phyloP scores from a whole-genome alignment of 768 basidiomycete species.

The Leccinum pellstonianum region DNA sequence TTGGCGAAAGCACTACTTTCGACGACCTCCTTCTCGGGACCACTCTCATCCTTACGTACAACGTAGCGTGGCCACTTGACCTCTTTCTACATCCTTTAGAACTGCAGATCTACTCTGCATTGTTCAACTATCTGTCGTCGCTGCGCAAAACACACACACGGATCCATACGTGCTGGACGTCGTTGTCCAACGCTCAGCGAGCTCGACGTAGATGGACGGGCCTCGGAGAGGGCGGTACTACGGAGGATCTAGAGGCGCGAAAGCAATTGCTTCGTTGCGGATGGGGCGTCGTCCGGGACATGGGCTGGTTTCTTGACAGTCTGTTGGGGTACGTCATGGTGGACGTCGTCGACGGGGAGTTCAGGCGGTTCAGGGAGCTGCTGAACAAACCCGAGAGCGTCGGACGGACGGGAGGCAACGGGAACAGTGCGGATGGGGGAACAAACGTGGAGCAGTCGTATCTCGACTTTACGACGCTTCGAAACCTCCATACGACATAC shows the following conservation, averaged over 20 bases:
- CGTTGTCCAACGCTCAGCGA: conserved; percentile 82
- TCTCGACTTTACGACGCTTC: conserved; percentile 85
- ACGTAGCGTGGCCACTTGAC: conserved; percentile 83
- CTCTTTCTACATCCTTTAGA: conserved; percentile 81
- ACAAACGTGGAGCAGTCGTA: conserved; percentile 32
- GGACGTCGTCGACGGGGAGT: conserved; percentile 87
- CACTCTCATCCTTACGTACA: conserved; percentile 66
- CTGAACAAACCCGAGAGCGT: conserved; percentile 36
- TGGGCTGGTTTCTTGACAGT: conserved; percentile 90
- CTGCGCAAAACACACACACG: conserved; percentile 81
- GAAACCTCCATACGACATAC: conserved; percentile 78
- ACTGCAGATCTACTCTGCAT: conserved; percentile 66
- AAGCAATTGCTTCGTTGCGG: conserved; percentile 68
- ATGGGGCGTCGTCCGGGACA: conserved; percentile 85
- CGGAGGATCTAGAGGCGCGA: conserved; percentile 64
- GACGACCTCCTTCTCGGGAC: conserved; percentile 80
- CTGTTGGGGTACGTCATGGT: conserved; percentile 84
- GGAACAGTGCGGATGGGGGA: conserved; percentile 17
- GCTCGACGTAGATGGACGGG: conserved; percentile 85
- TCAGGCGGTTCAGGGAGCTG: conserved; percentile 62
- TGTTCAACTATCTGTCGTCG: conserved; percentile 83
- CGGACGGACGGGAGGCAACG: conserved; percentile 10
- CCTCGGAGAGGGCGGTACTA: conserved; percentile 80
- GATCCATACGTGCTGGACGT: conserved; percentile 80
- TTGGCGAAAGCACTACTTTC: conserved; percentile 51